Evolutionary conservation across 805 yeast species (phyloP), one percentile per base, ranked within the genome.

Genomic region (Cyberlindnera mississippiensis): DNA sequence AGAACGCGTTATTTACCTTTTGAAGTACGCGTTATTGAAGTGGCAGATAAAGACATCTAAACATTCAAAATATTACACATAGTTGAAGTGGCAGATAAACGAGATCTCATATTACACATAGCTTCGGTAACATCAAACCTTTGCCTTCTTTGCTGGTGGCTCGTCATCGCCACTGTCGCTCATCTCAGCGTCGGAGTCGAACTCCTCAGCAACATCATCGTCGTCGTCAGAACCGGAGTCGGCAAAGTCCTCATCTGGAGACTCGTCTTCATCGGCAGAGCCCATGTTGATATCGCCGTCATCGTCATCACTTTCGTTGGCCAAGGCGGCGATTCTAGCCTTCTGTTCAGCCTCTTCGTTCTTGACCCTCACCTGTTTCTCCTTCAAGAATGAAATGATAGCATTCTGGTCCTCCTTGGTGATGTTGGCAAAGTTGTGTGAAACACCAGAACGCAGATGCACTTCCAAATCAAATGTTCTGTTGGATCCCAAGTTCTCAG

Each of bases 401-500:
- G 77, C 67, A 38, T 75, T 78, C 63, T 90, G 98, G 59, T 93
- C 99, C 49, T 87, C 96, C 61, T 88, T 79, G 48, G 82, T 82
- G 52, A 93, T 85, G 57, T 86, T 87, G 50, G 96, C 95, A 63
- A 93, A 91, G 31, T 80, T 80, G 52, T 90, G 93, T 13, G 86
- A 71, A 38, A 78, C 71, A 32, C 83, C 80, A 31, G 78, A 75
- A 49, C 82, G 75, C 44, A 90, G 67, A 22, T 72, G 72, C 39
- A 93, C 78, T 52, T 91, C 93, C 67, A 93, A 68, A 64, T 93
- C 99, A 64, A 93, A 93, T 0, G 98, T 93, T 59, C 96, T 80
- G 24, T 95, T 83, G 3, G 82, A 68, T 1, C 87, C 73, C 1
- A 80, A 75, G 1, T 89, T 80, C 35, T 79, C 78, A 9, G 93